phyloP scores from a whole-genome alignment of 768 basidiomycete species.

The Termitomyces sp. region DNA sequence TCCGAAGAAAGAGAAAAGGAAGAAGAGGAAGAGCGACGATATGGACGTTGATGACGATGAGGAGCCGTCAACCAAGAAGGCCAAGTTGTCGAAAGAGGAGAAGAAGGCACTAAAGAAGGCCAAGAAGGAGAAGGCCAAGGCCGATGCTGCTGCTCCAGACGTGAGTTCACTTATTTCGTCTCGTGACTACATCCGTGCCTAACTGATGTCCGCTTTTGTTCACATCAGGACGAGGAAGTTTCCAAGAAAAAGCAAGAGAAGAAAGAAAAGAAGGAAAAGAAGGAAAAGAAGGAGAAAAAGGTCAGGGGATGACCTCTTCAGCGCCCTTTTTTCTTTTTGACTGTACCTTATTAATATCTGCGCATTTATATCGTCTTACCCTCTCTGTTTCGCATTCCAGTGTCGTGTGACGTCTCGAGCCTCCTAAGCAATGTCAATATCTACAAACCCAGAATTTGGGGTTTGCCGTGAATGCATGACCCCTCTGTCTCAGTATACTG shows the following conservation, averaged over 20 bases:
- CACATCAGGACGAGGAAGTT: constrained; percentile 14
- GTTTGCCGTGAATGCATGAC: too few relatives aligned
- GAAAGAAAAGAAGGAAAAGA: constrained; percentile 42
- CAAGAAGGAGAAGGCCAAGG: constrained; percentile 61
- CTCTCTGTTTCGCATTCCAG: not conserved
- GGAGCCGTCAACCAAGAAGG: constrained; percentile 60
- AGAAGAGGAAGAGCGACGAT: constrained; percentile 63
- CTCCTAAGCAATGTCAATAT: not conserved
- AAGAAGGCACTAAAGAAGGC: constrained; percentile 83
- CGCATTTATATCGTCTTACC: not conserved
- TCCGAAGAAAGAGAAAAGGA: constrained; percentile 60
- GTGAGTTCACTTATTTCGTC: constrained; percentile 23
- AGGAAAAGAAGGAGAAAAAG: constrained; percentile 33
- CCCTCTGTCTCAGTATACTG: too few relatives aligned
- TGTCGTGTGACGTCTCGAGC: not conserved
- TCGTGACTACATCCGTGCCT: not conserved
- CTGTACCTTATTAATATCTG: constrained; percentile 9
- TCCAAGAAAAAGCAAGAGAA: constrained; percentile 55
- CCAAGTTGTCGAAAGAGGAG: constrained; percentile 79
- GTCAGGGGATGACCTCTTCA: constrained; percentile 24
- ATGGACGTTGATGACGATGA: constrained; percentile 63
- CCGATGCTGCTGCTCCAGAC: constrained; percentile 39
- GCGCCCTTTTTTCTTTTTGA: constrained; percentile 9
- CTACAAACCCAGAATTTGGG: too few relatives aligned
- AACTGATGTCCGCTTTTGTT: constrained; percentile 3